Evolutionary conservation across 2,329 filamentous ascomycete genomes (phyloP).

Genomic region (Colletotrichum sp.): DNA sequence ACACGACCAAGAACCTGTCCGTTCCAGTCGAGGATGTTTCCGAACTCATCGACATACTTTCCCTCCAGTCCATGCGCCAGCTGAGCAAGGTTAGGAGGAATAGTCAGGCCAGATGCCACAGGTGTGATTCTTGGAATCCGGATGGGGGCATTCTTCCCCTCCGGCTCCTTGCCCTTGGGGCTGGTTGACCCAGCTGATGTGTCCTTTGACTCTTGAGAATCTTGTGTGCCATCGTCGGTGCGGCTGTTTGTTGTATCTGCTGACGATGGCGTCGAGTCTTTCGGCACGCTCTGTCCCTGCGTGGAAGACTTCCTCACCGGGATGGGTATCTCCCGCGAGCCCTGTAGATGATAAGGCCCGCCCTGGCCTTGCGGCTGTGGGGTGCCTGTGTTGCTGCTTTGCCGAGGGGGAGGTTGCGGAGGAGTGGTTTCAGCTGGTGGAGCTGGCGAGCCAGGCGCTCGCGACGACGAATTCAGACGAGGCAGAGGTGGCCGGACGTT

Average conservation of each 20-base stretch:
- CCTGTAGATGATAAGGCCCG: conserved; percentile 15
- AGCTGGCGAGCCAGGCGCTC: conserved; percentile 10
- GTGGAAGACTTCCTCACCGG: conserved; percentile 7
- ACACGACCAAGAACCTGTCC: conserved; percentile 57
- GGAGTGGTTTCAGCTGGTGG: background rate
- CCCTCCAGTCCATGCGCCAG: conserved; percentile 50
- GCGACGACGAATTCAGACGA: conserved; percentile 22
- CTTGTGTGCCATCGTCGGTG: conserved; percentile 3
- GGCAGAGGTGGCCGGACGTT: conserved; percentile 9
- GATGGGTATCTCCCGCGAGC: conserved; percentile 21
- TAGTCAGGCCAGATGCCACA: conserved; percentile 36
- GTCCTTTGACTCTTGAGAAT: background rate
- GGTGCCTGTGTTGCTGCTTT: conserved; percentile 2
- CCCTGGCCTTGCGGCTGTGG: conserved; percentile 6
- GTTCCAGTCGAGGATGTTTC: conserved; percentile 55
- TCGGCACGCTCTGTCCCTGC: conserved; percentile 1
- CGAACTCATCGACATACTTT: conserved; percentile 57
- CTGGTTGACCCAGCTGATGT: background rate
- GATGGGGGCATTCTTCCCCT: conserved; percentile 28
- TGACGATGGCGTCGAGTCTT: background rate
- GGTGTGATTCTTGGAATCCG: conserved; percentile 46
- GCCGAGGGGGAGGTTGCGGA: background rate
- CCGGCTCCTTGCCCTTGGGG: background rate
- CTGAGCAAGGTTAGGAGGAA: conserved; percentile 31
- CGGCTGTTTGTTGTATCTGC: background rate